A percentile compares a stretch with the other conserved stretches of the same genome.
These are phyloP conservation scores for Erodium texanum DNA, from an alignment of 441 rosid genomes.

Conservation along the genomic window DNA sequence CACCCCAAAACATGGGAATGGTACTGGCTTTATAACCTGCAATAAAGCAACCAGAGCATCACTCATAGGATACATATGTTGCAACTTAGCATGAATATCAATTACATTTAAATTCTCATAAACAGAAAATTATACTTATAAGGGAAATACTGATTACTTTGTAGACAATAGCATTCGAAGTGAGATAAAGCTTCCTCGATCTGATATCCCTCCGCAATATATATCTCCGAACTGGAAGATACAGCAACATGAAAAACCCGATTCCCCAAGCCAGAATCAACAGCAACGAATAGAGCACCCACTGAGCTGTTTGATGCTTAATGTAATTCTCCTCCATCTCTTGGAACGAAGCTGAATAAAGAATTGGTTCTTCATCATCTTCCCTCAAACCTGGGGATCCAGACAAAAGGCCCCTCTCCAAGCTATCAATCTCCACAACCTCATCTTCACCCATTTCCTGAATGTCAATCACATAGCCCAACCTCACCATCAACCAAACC, in stretches of 20 bases:
- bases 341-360: constrained; percentile 44
- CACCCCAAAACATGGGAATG: constrained; percentile 63
- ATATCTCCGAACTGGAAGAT: constrained; percentile 51
- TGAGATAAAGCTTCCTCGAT: constrained; percentile 60
- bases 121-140: background rate
- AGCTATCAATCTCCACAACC: constrained; percentile 47
- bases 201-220: constrained; percentile 48
- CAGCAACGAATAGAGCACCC: constrained; percentile 55
- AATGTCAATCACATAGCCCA: constrained; percentile 6
- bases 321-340: constrained; percentile 52
- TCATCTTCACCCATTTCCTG: constrained; percentile 41
- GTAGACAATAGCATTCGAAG: constrained; percentile 52
- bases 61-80: background rate
- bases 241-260: constrained; percentile 56
- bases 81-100: too few relatives aligned
- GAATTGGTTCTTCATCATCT: constrained; percentile 33
- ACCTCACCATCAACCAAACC: background rate
- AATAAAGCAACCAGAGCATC: constrained; percentile 12
- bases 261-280: constrained; percentile 57
- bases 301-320: constrained; percentile 43
- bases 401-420: constrained; percentile 42
- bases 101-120: too few relatives aligned
- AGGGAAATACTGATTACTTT: constrained; percentile 30
- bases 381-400: constrained; percentile 16
- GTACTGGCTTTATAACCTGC: constrained; percentile 52